Conservation (phyloP, 208 protist species). For the Phytomonas sp. region DNA sequence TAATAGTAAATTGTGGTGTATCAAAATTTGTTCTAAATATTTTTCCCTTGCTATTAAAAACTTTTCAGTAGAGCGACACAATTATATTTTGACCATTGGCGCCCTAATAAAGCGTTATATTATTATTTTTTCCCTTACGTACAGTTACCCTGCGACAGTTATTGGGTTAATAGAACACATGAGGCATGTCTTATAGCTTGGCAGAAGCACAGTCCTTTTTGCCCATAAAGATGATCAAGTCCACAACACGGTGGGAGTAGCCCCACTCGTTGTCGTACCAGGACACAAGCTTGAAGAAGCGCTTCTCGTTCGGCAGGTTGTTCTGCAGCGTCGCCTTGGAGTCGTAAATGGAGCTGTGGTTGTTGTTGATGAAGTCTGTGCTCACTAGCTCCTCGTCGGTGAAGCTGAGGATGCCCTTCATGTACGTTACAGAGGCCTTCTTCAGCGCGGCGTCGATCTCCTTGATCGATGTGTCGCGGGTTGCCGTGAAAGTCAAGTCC, state of each 20-base stretch:
- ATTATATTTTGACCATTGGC: not conserved
- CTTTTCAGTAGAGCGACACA: not conserved
- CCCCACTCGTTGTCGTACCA: conserved; percentile 99
- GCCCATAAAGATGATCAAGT: conserved; percentile 90
- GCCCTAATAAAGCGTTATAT: not conserved
- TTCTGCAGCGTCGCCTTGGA: conserved; percentile 94
- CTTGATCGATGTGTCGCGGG: conserved; percentile 91
- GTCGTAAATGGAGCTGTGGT: conserved; percentile 97
- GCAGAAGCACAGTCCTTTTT: conserved; percentile 35
- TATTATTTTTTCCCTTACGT: not conserved
- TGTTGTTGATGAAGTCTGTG: conserved; percentile 95
- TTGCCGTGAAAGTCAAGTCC: conserved; percentile 94
- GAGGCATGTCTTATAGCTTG: conserved; percentile 32
- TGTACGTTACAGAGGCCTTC: conserved; percentile 74
- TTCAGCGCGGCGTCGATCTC: conserved; percentile 95
- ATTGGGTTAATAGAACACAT: not conserved
- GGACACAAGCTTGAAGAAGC: conserved; percentile 98
- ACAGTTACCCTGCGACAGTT: not conserved
- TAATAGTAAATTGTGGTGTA: not conserved
- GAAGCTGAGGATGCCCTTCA: conserved; percentile 97
- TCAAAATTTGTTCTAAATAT: conserved; percentile 14
- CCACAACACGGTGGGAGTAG: conserved; percentile 97
- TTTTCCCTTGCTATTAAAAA: not conserved
- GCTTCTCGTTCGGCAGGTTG: conserved; percentile 74
- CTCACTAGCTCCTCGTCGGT: conserved; percentile 98